phyloP scores from a whole-genome alignment of 495 filamentous ascomycete species.

The Penicillium canescens region DNA sequence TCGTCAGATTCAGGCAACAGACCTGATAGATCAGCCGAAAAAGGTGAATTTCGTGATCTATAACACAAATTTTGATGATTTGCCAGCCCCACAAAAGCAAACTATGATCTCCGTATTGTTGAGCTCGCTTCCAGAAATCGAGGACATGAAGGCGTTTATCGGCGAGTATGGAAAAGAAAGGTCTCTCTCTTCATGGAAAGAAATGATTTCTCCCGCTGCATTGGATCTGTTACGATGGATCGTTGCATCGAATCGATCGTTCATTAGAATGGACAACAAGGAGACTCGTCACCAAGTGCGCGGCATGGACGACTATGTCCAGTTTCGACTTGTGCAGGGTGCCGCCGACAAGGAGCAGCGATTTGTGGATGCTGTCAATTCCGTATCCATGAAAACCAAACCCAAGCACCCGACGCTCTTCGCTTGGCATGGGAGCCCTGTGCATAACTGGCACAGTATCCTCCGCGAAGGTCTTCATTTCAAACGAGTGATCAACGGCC shows the following conservation, averaged over 20 bases:
- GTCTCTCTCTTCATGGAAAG: slow-evolving; percentile 58
- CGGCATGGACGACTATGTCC: slow-evolving; percentile 68
- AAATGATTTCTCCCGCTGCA: slow-evolving; percentile 64
- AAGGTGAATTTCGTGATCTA: slow-evolving; percentile 45
- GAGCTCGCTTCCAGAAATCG: slow-evolving; percentile 66
- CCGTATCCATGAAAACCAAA: slow-evolving; percentile 38
- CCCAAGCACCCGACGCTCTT: slow-evolving; percentile 67
- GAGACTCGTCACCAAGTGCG: slow-evolving; percentile 53
- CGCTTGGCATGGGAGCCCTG: slow-evolving; percentile 78
- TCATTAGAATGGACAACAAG: slow-evolving; percentile 70
- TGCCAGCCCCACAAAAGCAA: slow-evolving; percentile 49
- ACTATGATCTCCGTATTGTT: slow-evolving; percentile 59
- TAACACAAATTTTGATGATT: slow-evolving; percentile 55
- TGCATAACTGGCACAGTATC: slow-evolving; percentile 89
- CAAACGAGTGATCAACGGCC: slow-evolving; percentile 58
- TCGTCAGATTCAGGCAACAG: not conserved
- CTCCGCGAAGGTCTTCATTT: slow-evolving; percentile 81
- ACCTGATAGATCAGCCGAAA: not conserved
- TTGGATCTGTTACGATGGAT: slow-evolving; percentile 81
- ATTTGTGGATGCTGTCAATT: slow-evolving; percentile 67
- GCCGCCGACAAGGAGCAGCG: slow-evolving; percentile 85
- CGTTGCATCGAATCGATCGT: slow-evolving; percentile 86
- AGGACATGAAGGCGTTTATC: slow-evolving; percentile 63
- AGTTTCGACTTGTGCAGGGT: slow-evolving; percentile 88
- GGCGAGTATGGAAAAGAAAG: slow-evolving; percentile 29